Evolutionary conservation across 331 rosid genomes (phyloP).

Genomic region (Acacia pycnantha): DNA sequence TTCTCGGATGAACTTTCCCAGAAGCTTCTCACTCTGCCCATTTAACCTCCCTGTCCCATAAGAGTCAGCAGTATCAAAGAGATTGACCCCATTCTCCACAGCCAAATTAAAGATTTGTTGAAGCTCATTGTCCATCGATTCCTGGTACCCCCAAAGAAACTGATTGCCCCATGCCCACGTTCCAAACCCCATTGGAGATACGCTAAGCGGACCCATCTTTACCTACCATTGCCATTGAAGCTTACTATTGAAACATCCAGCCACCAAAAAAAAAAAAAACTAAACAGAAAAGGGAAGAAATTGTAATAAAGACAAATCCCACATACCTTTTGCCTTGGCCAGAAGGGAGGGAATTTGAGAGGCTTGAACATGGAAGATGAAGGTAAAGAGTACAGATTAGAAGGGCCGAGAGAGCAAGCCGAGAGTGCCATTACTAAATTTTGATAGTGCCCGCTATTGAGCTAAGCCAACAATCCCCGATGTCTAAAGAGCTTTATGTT

Average conservation of each 20-base stretch:
- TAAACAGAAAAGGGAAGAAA: background rate
- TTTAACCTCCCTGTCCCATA: slow-evolving; percentile 90
- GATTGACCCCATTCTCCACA: slow-evolving; percentile 76
- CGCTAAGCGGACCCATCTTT: slow-evolving; percentile 81
- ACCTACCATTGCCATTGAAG: slow-evolving; percentile 48
- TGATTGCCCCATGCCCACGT: slow-evolving; percentile 99
- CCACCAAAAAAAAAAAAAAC: background rate
- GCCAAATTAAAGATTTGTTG: slow-evolving; percentile 75
- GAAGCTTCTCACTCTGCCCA: slow-evolving; percentile 92
- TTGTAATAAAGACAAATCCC: background rate
- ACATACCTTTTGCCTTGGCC: slow-evolving; percentile 76
- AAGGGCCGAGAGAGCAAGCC: slow-evolving; percentile 34
- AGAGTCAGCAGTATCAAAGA: slow-evolving; percentile 92
- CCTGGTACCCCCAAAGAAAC: slow-evolving; percentile 81
- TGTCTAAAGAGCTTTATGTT: background rate
- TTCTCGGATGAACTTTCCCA: slow-evolving; percentile 70
- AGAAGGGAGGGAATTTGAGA: slow-evolving; percentile 63
- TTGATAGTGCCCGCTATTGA: background rate
- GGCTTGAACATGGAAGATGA: slow-evolving; percentile 51
- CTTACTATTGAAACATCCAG: background rate
- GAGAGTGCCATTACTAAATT: slow-evolving; percentile 36
- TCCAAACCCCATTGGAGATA: slow-evolving; percentile 98
- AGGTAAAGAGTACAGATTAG: slow-evolving; percentile 37
- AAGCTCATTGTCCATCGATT: slow-evolving; percentile 87
- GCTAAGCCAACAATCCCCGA: background rate